Conservation (phyloP, 2,329 filamentous ascomycete genomes). For the Huntiella abstrusa region DNA sequence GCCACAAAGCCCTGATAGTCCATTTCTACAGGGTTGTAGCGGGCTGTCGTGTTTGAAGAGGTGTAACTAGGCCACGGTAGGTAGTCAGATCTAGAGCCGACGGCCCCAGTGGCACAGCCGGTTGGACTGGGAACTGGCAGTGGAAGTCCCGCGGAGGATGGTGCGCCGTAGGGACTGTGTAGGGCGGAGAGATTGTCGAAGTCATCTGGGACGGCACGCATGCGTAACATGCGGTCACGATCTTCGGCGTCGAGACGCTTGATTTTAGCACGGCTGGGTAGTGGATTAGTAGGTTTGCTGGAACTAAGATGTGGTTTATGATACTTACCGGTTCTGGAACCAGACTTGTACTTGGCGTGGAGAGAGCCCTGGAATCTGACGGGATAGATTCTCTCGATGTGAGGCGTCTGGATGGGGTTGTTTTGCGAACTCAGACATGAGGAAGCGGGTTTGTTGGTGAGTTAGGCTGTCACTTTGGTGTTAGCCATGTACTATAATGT, state of each 20-base stretch:
- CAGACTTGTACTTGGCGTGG: slow-evolving; percentile 91
- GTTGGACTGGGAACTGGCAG: not conserved
- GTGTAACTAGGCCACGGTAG: too few relatives aligned
- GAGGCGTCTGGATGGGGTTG: slow-evolving; percentile 87
- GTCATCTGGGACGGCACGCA: slow-evolving; percentile 50
- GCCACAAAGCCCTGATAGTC: too few relatives aligned
- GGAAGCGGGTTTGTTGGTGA: slow-evolving; percentile 88
- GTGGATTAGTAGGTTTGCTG: not conserved
- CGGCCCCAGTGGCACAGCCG: too few relatives aligned
- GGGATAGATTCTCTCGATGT: slow-evolving; percentile 68
- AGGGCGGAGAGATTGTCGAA: slow-evolving; percentile 53
- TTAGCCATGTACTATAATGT: not conserved
- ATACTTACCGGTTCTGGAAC: slow-evolving; percentile 83
- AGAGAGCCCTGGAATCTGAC: slow-evolving; percentile 80
- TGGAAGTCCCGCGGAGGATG: slow-evolving; percentile 18
- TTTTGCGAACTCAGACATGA: slow-evolving; percentile 93
- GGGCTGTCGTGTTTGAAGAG: too few relatives aligned
- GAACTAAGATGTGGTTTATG: not conserved
- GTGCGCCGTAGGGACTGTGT: slow-evolving; percentile 47
- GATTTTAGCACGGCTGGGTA: slow-evolving; percentile 39
- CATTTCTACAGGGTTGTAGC: too few relatives aligned
- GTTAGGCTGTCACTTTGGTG: slow-evolving; percentile 44
- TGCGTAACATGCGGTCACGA: slow-evolving; percentile 51
- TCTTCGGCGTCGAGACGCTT: slow-evolving; percentile 54
- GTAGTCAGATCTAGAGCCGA: too few relatives aligned